Conservation (phyloP, 2,329 filamentous ascomycete genomes). For the Aphanocladium album region DNA sequence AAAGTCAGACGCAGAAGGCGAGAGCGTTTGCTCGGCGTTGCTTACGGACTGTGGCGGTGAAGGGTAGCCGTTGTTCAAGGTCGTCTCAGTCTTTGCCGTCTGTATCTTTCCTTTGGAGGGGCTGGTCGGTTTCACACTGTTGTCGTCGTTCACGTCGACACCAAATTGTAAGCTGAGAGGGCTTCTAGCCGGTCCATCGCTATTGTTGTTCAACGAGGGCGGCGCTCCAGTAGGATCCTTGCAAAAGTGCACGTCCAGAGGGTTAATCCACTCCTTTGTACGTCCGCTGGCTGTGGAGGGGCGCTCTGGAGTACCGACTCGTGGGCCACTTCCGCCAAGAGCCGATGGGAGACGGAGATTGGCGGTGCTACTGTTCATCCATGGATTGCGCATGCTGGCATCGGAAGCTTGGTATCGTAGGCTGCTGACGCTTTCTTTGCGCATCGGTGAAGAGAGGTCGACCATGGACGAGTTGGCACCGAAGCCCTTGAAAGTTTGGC, state of each 20-base stretch:
- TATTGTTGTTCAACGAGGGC: constrained; percentile 19
- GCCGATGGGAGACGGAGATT: constrained; percentile 31
- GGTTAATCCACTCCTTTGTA: constrained; percentile 40
- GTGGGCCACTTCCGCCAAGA: constrained; percentile 25
- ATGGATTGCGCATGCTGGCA: constrained; percentile 32
- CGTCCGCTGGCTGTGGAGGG: constrained; percentile 31
- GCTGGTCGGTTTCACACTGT: constrained; percentile 17
- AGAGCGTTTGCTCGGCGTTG: constrained; percentile 20
- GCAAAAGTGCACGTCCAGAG: constrained; percentile 43
- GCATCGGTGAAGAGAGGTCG: constrained; percentile 32
- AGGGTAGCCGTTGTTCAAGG: constrained; percentile 25
- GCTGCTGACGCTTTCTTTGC: constrained; percentile 22
- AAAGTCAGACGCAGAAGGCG: constrained; percentile 13
- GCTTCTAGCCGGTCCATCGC: constrained; percentile 27
- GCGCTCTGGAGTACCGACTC: constrained; percentile 27
- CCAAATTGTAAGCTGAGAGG: constrained; percentile 36
- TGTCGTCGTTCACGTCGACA: background rate
- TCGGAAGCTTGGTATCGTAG: constrained; percentile 34
- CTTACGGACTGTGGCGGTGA: constrained; percentile 34
- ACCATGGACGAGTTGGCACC: constrained; percentile 39
- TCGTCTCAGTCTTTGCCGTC: background rate
- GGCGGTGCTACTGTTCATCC: constrained; percentile 30
- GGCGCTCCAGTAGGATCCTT: constrained; percentile 22
- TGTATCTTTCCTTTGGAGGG: background rate
- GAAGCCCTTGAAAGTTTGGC: constrained; percentile 33